These are phyloP conservation scores for Eimeria sp. DNA, from an alignment of 169 alveolate species.

Conservation along the genomic window DNA sequence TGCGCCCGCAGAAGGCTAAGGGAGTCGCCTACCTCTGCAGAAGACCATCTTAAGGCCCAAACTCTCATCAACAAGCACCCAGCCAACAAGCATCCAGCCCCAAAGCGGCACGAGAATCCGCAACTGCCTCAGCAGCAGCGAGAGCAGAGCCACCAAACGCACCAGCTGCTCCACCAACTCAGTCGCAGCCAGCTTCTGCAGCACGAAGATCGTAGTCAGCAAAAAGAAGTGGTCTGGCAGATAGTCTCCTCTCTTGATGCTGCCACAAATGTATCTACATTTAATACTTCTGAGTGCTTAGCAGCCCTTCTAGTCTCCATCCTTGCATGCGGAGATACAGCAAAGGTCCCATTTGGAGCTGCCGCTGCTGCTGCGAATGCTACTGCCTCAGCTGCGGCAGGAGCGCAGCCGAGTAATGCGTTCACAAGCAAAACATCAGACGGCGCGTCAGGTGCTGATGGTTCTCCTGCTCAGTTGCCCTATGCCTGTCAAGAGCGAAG, in stretches of 20 bases:
- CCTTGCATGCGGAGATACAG: conserved; percentile 10
- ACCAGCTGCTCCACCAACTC: neutral
- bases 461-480: neutral
- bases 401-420: neutral
- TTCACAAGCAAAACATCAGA: neutral
- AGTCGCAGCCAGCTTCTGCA: neutral
- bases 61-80: no score
- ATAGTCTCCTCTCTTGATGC: neutral
- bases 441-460: neutral
- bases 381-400: neutral
- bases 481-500: neutral
- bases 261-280: neutral
- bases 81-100: conserved; percentile 8
- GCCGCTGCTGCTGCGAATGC: conserved; percentile 13
- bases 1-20: conserved; percentile 11
- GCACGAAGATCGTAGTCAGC: neutral
- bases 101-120: conserved; percentile 7
- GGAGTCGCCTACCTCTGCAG: neutral
- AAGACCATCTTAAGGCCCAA: neutral
- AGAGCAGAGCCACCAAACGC: conserved; percentile 33
- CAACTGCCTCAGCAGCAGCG: conserved; percentile 7
- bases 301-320: conserved; percentile 21
- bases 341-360: neutral
- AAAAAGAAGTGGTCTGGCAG: neutral
- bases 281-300: conserved; percentile 5